Evolutionary conservation across 2,329 filamentous ascomycete genomes (phyloP).

Genomic region (Phymatotrichopsis omnivora): DNA sequence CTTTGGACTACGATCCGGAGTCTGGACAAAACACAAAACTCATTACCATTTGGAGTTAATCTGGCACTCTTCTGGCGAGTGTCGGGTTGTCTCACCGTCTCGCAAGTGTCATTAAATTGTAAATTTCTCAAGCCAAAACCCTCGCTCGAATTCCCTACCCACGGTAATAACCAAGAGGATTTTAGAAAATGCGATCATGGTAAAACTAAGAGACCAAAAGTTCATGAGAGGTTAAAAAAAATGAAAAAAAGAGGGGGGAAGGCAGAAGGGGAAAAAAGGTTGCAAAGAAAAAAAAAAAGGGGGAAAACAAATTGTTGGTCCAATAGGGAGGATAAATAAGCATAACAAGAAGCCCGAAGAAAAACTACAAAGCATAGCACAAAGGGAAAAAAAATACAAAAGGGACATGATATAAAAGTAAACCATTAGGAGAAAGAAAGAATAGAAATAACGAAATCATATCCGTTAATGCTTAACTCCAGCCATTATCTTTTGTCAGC

Average conservation of each 20-base stretch:
- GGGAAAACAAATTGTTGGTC: background rate
- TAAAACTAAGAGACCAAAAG: too few relatives aligned
- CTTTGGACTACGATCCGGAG: background rate
- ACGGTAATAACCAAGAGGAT: too few relatives aligned
- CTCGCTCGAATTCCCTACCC: too few relatives aligned
- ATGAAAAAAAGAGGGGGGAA: too few relatives aligned
- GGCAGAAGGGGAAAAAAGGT: too few relatives aligned
- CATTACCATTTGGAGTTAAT: background rate
- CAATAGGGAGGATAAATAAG: background rate
- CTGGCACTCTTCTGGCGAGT: background rate
- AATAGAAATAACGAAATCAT: background rate
- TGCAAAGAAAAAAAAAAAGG: background rate
- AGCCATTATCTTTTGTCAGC: too few relatives aligned
- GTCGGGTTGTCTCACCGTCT: too few relatives aligned
- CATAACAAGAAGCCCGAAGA: conserved; percentile 1
- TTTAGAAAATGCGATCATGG: background rate
- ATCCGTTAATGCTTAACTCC: background rate
- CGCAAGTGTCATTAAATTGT: too few relatives aligned
- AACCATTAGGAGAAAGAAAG: background rate
- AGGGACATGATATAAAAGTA: conserved; percentile 2
- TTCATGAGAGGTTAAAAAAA: too few relatives aligned
- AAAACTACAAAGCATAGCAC: background rate
- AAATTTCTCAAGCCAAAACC: too few relatives aligned
- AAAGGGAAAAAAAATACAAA: background rate
- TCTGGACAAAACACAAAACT: background rate